Conservation (phyloP, 164 flowering plant species). For the Pachysandra terminalis region DNA sequence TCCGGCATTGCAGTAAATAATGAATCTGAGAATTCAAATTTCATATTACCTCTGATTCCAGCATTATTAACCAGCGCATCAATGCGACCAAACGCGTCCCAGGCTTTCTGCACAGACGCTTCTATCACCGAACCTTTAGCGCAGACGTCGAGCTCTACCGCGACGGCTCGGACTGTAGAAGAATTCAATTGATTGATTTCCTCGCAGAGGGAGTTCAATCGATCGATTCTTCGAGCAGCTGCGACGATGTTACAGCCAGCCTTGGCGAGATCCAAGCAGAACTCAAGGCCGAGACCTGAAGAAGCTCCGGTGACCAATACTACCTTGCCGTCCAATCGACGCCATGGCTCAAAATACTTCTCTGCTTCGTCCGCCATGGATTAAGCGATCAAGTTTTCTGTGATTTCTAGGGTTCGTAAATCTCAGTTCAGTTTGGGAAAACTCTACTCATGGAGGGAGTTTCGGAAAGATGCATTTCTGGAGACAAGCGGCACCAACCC, state of each 20-base stretch:
- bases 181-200: slow-evolving; percentile 25
- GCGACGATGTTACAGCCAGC: slow-evolving; percentile 39
- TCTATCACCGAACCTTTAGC: slow-evolving; percentile 38
- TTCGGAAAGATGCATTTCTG: too few species aligned
- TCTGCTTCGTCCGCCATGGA: neutral
- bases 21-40: too few species aligned
- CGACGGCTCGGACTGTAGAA: slow-evolving; percentile 22
- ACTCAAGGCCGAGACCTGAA: slow-evolving; percentile 39
- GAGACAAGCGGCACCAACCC: too few species aligned
- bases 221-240: slow-evolving; percentile 48
- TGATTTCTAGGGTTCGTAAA: too few species aligned
- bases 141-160: slow-evolving; percentile 46
- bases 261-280: slow-evolving; percentile 36
- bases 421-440: too few species aligned
- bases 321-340: slow-evolving; percentile 26
- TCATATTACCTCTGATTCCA: slow-evolving; percentile 57
- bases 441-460: too few species aligned
- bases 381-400: too few species aligned
- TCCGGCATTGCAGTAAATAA: too few species aligned
- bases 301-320: slow-evolving; percentile 54
- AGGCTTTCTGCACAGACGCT: slow-evolving; percentile 34
- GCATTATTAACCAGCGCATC: slow-evolving; percentile 59
- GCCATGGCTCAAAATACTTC: slow-evolving; percentile 32
- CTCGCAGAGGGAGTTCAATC: slow-evolving; percentile 37
- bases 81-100: too few species aligned